phyloP scores from a whole-genome alignment of 2,329 filamentous ascomycete species.

The Penicillium glabrum region DNA sequence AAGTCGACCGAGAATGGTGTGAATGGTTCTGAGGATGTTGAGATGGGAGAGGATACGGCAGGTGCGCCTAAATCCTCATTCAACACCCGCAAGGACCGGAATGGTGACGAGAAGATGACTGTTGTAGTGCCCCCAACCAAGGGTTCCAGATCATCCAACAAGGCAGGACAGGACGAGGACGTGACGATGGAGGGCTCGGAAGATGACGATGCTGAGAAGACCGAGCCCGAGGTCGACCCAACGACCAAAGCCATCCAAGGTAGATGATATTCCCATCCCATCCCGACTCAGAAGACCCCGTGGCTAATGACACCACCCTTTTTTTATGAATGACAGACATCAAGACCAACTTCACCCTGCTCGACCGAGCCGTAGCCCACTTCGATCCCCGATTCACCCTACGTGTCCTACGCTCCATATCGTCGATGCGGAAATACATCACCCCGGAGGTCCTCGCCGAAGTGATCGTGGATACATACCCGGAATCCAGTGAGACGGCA shows the following conservation, averaged over 20 bases:
- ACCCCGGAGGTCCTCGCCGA: slow-evolving; percentile 77
- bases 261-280: slow-evolving; percentile 23
- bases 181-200: slow-evolving; percentile 65
- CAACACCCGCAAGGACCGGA: slow-evolving; percentile 66
- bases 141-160: slow-evolving; percentile 58
- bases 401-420: slow-evolving; percentile 90
- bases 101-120: slow-evolving; percentile 76
- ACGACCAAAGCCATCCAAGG: slow-evolving; percentile 53
- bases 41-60: slow-evolving; percentile 66
- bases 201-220: slow-evolving; percentile 44
- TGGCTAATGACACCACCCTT: background rate
- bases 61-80: slow-evolving; percentile 51
- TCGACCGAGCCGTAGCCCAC: slow-evolving; percentile 86
- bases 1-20: slow-evolving; percentile 68
- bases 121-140: slow-evolving; percentile 76
- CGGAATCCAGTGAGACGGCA: slow-evolving; percentile 64
- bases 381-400: slow-evolving; percentile 96
- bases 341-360: slow-evolving; percentile 85
- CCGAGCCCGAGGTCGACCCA: slow-evolving; percentile 45
- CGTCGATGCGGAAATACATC: slow-evolving; percentile 88
- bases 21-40: slow-evolving; percentile 66
- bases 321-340: slow-evolving; percentile 64
- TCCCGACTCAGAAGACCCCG: background rate
- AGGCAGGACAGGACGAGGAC: slow-evolving; percentile 63
- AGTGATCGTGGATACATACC: slow-evolving; percentile 78